A percentile compares a stretch with the other conserved stretches of the same genome.
These are phyloP conservation scores for Cladosporium sp. DNA, from an alignment of 2,329 filamentous ascomycete genomes.

Conservation along the genomic window DNA sequence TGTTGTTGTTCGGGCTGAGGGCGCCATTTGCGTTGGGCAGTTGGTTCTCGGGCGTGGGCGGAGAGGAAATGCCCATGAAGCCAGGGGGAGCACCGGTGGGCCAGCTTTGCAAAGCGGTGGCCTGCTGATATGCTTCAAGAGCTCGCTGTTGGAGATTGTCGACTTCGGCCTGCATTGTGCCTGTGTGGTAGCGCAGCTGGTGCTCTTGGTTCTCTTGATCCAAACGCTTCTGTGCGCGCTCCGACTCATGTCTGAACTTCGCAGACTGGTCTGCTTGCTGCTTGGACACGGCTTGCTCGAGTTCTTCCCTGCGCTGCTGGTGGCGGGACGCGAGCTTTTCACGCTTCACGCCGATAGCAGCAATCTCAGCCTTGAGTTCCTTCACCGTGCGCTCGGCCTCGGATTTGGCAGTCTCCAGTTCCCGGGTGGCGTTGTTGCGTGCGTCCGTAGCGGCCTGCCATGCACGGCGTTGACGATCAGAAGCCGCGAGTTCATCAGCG, in stretches of 20 bases:
- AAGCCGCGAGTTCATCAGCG: conserved; percentile 55
- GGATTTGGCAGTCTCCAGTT: conserved; percentile 60
- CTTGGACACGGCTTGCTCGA: conserved; percentile 65
- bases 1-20: conserved; percentile 18
- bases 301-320: conserved; percentile 67
- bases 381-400: conserved; percentile 61
- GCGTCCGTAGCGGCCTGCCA: conserved; percentile 53
- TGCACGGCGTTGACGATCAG: conserved; percentile 54
- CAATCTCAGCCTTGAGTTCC: conserved; percentile 60
- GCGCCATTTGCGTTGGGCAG: conserved; percentile 48
- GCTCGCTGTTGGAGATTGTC: conserved; percentile 37
- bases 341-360: conserved; percentile 60
- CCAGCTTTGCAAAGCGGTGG: conserved; percentile 25
- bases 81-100: conserved; percentile 18
- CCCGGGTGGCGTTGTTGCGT: conserved; percentile 47
- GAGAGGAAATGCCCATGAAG: conserved; percentile 32
- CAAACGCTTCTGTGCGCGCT: conserved; percentile 24
- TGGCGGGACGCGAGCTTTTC: conserved; percentile 70
- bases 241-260: conserved; percentile 30
- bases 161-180: conserved; percentile 34
- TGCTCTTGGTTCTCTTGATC: conserved; percentile 36
- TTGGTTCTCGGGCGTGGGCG: conserved; percentile 57
- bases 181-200: conserved; percentile 36
- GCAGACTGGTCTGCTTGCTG: conserved; percentile 51
- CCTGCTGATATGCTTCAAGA: conserved; percentile 37